phyloP scores from a whole-genome alignment of 202 grass and related monocot genomes.

The Setaria viridis region DNA sequence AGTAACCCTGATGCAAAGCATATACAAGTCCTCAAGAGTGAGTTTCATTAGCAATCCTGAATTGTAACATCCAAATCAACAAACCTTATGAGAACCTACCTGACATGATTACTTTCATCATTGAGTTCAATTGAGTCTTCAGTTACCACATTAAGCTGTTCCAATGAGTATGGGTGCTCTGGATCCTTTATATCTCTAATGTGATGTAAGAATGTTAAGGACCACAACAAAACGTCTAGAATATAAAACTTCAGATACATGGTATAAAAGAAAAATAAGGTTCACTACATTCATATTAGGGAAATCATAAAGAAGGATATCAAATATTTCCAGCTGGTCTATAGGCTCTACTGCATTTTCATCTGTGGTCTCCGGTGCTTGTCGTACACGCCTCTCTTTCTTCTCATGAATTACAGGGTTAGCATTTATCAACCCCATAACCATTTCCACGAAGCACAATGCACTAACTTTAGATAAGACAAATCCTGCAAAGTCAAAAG shows the following conservation, averaged over 20 bases:
- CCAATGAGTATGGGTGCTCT: conserved; percentile 92
- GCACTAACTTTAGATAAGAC: not conserved
- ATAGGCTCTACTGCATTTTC: conserved; percentile 75
- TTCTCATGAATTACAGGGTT: conserved; percentile 83
- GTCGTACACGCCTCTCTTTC: conserved; percentile 64
- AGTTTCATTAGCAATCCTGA: conserved; percentile 15
- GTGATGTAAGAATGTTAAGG: conserved; percentile 95
- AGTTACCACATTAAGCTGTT: conserved; percentile 91
- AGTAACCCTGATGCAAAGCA: conserved; percentile 66
- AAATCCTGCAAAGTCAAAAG: conserved; percentile 39
- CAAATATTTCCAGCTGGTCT: conserved; percentile 94
- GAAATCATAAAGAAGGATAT: conserved; percentile 67
- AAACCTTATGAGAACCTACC: conserved; percentile 50
- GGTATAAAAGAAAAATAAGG: conserved; percentile 23
- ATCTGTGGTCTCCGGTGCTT: conserved; percentile 56
- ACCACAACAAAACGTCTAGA: conserved; percentile 28
- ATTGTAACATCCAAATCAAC: conserved; percentile 15
- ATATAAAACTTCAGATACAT: conserved; percentile 4
- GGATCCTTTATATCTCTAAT: conserved; percentile 99
- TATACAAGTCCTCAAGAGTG: not conserved
- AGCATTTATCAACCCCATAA: conserved; percentile 85
- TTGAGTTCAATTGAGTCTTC: conserved; percentile 86
- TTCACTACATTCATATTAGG: not conserved
- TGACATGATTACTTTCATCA: conserved; percentile 70
- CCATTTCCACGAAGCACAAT: conserved; percentile 46